Base-by-base conservation (phyloP, 495 filamentous ascomycete species). In the Hypoxylon lenormandii region DNA sequence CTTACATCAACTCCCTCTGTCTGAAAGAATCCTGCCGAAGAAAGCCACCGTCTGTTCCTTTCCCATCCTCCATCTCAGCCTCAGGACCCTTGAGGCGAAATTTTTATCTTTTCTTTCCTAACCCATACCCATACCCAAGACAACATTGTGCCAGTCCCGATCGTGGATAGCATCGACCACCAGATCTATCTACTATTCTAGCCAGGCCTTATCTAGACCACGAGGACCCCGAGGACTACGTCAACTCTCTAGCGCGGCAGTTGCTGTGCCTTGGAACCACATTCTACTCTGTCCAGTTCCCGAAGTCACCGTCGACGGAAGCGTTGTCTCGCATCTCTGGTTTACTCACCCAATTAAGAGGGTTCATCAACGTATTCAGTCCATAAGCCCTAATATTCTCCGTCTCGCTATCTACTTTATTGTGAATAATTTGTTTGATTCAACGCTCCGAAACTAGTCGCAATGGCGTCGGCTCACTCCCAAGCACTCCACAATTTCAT, bases 401-500 rank as follows among this genome's bases (percentile, higher is more conserved):
- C 30, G 33, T 45, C 19, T 55, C 28, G 42, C 51, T 65, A 10
- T 55, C 50, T 46, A 28, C 16, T 45, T 8, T 30, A 23, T 30
- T 23, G 55, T 70, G 59, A 60, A 23, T 18, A 61, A 54, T 77
- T 3, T 75, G 66, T 6, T 79, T 76, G 0, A 80, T 74, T 18
- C 74, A 67, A 37, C 79, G 80, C 26, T 74, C 74, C 11, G 54
- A 74, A 79, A 30, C 75, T 33, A 79, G 60, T 49, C 79, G 81
- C 72, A 33, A 83, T 83, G 81, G 77, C 80, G 60, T 82, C 80
- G 55, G 67, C 79, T 62, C 78, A 76, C 40, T 59, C 68, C 21
- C 78, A 79, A 47, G 69, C 78, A 8, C 72, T 82, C 10, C 73
- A 76, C 51, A 75, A 80, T 54, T 79, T 83, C 72, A 75, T 83